Percentiles rank a stretch among this genome's conserved stretches.
phyloP scores from a whole-genome alignment of 345 rosid genomes.

The Viola odorata region DNA sequence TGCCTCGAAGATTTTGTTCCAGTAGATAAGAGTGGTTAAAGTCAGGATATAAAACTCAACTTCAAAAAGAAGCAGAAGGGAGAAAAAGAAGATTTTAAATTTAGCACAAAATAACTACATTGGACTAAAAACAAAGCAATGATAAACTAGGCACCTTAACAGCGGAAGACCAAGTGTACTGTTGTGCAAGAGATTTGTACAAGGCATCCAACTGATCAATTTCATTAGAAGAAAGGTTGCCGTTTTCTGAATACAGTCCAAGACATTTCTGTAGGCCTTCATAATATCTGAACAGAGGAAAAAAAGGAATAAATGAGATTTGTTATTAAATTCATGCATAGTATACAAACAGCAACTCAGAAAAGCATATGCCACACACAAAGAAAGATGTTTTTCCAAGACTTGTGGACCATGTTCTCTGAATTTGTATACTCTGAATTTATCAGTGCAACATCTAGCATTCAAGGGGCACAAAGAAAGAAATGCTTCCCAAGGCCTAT shows the following conservation, averaged over 20 bases:
- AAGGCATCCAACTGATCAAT: slow-evolving; percentile 67
- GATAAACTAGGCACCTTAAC: slow-evolving; percentile 56
- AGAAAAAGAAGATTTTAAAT: background rate
- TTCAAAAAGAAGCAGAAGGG: background rate
- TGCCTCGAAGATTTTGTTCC: no score
- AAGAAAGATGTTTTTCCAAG: background rate
- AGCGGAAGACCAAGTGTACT: slow-evolving; percentile 85
- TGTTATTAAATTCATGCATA: slow-evolving; percentile 1
- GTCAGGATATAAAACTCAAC: no score
- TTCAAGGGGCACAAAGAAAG: no score
- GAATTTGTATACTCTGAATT: background rate
- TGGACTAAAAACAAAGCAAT: background rate
- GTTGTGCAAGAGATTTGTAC: slow-evolving; percentile 66
- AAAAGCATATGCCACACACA: background rate
- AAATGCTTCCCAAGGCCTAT: no score
- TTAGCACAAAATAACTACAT: background rate
- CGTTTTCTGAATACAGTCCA: slow-evolving; percentile 52
- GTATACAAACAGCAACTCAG: slow-evolving; percentile 2
- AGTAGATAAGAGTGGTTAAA: no score
- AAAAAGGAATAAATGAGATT: background rate
- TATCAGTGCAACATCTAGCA: background rate
- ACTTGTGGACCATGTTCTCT: background rate
- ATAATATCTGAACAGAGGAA: slow-evolving; percentile 53
- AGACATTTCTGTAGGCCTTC: slow-evolving; percentile 89
- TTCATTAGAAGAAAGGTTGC: slow-evolving; percentile 62